These are phyloP conservation scores for Kernera saxatilis DNA, from an alignment of 345 rosid species.

Conservation along the genomic window DNA sequence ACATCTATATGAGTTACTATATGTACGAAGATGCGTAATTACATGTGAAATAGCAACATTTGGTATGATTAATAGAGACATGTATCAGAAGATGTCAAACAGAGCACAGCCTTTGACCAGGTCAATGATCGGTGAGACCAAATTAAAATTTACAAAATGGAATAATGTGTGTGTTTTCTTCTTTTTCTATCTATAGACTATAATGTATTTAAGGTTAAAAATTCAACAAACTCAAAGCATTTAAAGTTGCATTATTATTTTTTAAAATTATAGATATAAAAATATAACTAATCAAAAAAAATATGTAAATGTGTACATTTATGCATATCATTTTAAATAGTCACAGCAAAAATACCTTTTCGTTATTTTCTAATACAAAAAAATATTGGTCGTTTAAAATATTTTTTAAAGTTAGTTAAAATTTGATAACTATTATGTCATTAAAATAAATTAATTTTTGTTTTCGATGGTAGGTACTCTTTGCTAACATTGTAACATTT, in stretches of 20 bases:
- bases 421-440: too few relatives aligned
- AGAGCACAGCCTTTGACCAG: constrained; percentile 16
- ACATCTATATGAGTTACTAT: not conserved
- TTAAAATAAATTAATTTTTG: too few relatives aligned
- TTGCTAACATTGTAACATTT: too few relatives aligned
- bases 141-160: not conserved
- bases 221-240: not conserved
- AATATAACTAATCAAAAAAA: too few relatives aligned
- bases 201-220: not conserved
- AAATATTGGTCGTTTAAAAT: too few relatives aligned
- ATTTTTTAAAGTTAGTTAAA: too few relatives aligned
- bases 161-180: not conserved
- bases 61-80: constrained; percentile 18
- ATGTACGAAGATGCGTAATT: constrained; percentile 12
- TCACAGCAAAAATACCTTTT: too few relatives aligned
- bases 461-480: too few relatives aligned
- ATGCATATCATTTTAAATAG: too few relatives aligned
- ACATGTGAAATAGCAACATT: constrained; percentile 9
- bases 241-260: not conserved
- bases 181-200: not conserved
- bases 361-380: too few relatives aligned
- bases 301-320: too few relatives aligned
- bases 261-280: too few relatives aligned
- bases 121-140: constrained; percentile 18
- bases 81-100: constrained; percentile 20